Evolutionary conservation across 148 eudicot species (phyloP).

Genomic region (Camellia granthamiana): DNA sequence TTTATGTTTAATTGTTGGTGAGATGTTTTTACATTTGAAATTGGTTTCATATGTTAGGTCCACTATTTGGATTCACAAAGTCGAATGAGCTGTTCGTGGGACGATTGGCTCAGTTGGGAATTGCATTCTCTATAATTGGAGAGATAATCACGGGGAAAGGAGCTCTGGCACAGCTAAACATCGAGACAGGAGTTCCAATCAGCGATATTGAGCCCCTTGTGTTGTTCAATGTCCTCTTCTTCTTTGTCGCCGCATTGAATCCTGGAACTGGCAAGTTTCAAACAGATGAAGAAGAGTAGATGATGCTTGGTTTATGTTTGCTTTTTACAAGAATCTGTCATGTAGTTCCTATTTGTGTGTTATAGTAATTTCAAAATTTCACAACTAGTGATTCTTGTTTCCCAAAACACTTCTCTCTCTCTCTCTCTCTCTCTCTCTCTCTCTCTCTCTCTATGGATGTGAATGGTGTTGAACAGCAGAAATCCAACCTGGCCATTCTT

Average conservation of each 20-base stretch:
- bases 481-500: too few species aligned
- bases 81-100: slow-evolving; percentile 93
- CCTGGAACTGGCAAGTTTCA: slow-evolving; percentile 89
- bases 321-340: too few species aligned
- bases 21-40: not conserved
- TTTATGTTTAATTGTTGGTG: too few species aligned
- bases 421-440: too few species aligned
- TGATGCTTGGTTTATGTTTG: too few species aligned
- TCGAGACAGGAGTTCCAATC: slow-evolving; percentile 87
- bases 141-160: slow-evolving; percentile 94
- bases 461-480: too few species aligned
- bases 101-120: slow-evolving; percentile 85
- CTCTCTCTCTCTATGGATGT: too few species aligned
- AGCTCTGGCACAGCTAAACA: slow-evolving; percentile 89
- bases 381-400: too few species aligned
- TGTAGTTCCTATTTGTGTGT: too few species aligned
- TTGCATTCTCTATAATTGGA: slow-evolving; percentile 92
- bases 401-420: too few species aligned
- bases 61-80: slow-evolving; percentile 92
- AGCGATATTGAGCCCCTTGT: slow-evolving; percentile 82
- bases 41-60: slow-evolving; percentile 42
- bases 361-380: too few species aligned
- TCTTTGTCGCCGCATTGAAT: slow-evolving; percentile 90
- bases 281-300: too few species aligned
- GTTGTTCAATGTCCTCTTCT: slow-evolving; percentile 73